A percentile compares a stretch with the other conserved stretches of the same genome.
Evolutionary conservation across 805 yeast genomes (phyloP).

Genomic region (Wickerhamiella dianesei): DNA sequence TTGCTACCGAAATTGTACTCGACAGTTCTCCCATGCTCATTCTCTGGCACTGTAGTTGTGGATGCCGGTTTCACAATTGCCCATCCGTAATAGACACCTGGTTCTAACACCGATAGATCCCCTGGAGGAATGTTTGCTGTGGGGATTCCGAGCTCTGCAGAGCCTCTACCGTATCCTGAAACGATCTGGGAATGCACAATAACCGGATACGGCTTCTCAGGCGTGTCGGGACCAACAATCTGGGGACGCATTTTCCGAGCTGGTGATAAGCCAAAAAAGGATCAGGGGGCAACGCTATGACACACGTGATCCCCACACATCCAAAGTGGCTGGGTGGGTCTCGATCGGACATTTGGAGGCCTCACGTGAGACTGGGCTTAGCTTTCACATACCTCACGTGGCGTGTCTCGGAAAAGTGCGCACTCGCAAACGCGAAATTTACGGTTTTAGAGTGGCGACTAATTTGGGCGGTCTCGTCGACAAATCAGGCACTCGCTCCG

Average conservation of each 20-base stretch:
- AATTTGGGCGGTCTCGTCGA: no score
- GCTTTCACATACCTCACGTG: no score
- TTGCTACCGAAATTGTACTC: conserved; percentile 48
- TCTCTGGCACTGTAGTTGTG: conserved; percentile 21
- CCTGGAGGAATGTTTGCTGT: conserved; percentile 77
- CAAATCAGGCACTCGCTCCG: no score
- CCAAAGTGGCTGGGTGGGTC: no score
- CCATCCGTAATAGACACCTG: conserved; percentile 91
- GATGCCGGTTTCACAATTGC: conserved; percentile 27
- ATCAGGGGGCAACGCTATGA: no score
- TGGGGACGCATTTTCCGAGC: conserved; percentile 18
- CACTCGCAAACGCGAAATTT: no score
- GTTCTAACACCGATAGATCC: conserved; percentile 32
- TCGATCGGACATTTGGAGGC: no score
- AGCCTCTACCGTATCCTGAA: conserved; percentile 92
- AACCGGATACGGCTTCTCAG: conserved; percentile 27
- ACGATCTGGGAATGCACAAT: conserved; percentile 32
- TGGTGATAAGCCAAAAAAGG: no score
- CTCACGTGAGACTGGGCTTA: no score
- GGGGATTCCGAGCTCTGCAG: conserved; percentile 85
- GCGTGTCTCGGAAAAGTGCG: no score
- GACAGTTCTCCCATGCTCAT: conserved; percentile 27
- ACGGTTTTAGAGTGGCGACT: no score
- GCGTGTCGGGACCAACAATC: conserved; percentile 24
- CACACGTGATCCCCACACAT: no score